Base-by-base conservation (phyloP, 164 flowering plant genomes). In the Saururus chinensis region DNA sequence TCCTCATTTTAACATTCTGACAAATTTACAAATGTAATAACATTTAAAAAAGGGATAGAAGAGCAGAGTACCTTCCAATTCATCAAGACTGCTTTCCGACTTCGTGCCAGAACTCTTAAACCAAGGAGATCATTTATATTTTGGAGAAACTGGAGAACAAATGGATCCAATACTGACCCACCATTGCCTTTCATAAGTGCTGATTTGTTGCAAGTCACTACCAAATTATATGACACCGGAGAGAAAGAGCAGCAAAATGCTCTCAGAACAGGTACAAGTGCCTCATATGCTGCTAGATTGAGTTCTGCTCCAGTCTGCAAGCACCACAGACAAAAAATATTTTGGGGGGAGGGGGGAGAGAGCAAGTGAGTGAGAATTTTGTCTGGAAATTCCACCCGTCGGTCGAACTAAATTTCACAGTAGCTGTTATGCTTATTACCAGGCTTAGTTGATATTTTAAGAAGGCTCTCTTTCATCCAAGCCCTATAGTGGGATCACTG, bases 251-350 rank as follows among this genome's bases (percentile, higher is more conserved):
- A 70, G 20, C 63, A 75, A 24, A 88, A 42, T 49, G 82, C 77
- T 72, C 70, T 82, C 62, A 93, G 70, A 68, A 73, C 85, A 75
- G 71, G 69, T 64, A 79, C 81, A 53, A 84, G 70, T 65, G 89
- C 88, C 77, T 90, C 97, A 84, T 77, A 85, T 51, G 92, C 80
- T 53, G 90, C 98, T 60, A 89, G 67, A 62, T 60, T 63, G 62
- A 90, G 66, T 77, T 93, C 98, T 59, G 89, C 92, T 65, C 79
- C 80, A 61, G 73, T 64, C 96, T 92, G 79, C 62, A 52, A 25
- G 70, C 72, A 56, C 25, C 70, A 63, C 59, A 11, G 17, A 26
- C 17, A 59, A 52, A 56, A 61, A 23, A n/a, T n/a, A n/a, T n/a
- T n/a, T n/a, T n/a, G n/a, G n/a, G n/a, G n/a, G n/a, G n/a, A n/a